Evolutionary conservation across 352 stramenopile species (phyloP), one percentile per base, ranked within the genome.

Genomic region (Nothophytophthora sp.): DNA sequence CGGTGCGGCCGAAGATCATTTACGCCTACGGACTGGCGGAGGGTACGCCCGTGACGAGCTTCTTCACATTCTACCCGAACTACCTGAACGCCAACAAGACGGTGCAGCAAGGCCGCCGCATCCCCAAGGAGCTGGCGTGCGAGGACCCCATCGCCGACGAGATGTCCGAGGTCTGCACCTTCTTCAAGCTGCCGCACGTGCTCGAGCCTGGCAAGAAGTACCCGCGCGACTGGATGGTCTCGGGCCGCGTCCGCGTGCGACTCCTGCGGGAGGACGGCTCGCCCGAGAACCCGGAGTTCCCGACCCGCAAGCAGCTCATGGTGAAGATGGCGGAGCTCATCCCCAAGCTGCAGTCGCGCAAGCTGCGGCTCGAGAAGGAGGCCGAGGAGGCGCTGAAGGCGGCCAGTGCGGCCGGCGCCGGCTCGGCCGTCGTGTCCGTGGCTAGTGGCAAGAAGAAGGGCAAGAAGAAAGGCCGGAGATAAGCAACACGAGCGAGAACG

Each of bases 381-480:
- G 77, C 76, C 0, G 77, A 76, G 28, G 77, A 86, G 37, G 81
- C 74, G n/a, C n/a, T n/a, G 47, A 50, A 76, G 24, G 69, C 75
- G 20, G 68, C 60, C n/a, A n/a, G n/a, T 0, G 55, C 70, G 5
- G 63, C 61, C 11, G 69, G 64, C 3, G 70, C 60, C 12, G 55
- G 60, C 9, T 38, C 63, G 1, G 47, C 34, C 10, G 60, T 65
- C 7, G 36, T 58, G n/a, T 18, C 46, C 13, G 62, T 75, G 13
- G 55, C 55, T 1, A 80, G 62, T 40, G 83, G 60, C 59, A 92
- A 92, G 71, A 94, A 94, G 73, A 94, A 94, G 62, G 69, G 72
- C 43, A 89, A 89, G 72, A 92, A 95, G 68, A 95, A 95, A 73
- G 80, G 81, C 34, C 76, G 81, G 52, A 88, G 76, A 85, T 94